These are phyloP conservation scores for Tricholoma furcatifolium DNA, from an alignment of 768 basidiomycete genomes.

Conservation along the genomic window DNA sequence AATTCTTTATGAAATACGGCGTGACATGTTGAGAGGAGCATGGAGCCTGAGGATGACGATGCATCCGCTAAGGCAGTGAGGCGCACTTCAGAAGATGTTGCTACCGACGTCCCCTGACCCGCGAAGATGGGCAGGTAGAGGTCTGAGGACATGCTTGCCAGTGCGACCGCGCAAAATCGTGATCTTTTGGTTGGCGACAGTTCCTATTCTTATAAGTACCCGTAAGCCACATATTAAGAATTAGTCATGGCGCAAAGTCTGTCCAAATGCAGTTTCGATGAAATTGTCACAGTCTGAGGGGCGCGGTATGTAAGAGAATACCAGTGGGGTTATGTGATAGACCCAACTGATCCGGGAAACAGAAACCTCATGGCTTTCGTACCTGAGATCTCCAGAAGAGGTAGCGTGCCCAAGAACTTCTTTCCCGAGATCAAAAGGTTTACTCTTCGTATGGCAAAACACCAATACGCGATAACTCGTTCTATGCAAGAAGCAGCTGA, in stretches of 20 bases:
- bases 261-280: conserved; percentile 18
- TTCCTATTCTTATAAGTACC: conserved; percentile 16
- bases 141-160: conserved; percentile 5
- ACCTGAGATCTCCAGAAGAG: conserved; percentile 17
- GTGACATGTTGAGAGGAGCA: conserved; percentile 51
- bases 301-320: conserved; percentile 15
- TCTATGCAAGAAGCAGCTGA: not conserved
- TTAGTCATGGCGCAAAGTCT: conserved; percentile 11
- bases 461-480: not conserved
- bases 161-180: conserved; percentile 4
- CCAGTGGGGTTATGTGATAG: conserved; percentile 15
- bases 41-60: conserved; percentile 35
- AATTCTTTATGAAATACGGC: conserved; percentile 51
- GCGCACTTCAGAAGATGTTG: conserved; percentile 28
- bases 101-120: conserved; percentile 49
- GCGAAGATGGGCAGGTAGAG: conserved; percentile 51
- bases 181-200: conserved; percentile 3
- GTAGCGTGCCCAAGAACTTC: conserved; percentile 2
- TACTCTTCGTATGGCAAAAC: not conserved
- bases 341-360: conserved; percentile 11
- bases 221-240: conserved; percentile 16
- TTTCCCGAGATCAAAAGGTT: conserved; percentile 3
- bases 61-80: conserved; percentile 42
- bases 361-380: conserved; percentile 16
- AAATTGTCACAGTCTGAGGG: conserved; percentile 14